These are phyloP conservation scores for Mycena leptocephala DNA, from an alignment of 768 basidiomycete species.

Conservation along the genomic window DNA sequence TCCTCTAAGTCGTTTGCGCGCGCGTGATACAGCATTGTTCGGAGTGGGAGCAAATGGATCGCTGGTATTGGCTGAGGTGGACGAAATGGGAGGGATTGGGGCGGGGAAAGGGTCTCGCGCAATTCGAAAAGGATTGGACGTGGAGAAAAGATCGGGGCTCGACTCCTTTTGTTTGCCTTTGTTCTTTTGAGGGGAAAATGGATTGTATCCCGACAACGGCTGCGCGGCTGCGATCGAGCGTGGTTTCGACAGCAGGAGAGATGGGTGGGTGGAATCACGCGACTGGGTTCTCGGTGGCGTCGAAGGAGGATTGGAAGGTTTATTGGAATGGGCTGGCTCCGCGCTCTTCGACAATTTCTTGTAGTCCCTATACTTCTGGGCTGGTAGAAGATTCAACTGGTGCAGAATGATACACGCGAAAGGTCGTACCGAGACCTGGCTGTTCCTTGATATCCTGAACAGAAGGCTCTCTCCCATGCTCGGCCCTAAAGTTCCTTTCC, in stretches of 20 bases:
- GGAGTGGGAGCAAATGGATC: conserved; percentile 48
- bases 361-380: conserved; percentile 87
- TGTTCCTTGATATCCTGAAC: conserved; percentile 80
- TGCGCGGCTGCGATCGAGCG: conserved; percentile 68
- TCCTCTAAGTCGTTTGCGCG: conserved; percentile 86
- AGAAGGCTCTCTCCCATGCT: conserved; percentile 72
- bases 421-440: conserved; percentile 73
- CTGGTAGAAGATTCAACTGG: conserved; percentile 55
- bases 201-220: conserved; percentile 76
- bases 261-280: conserved; percentile 50
- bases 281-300: conserved; percentile 54
- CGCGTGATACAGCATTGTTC: conserved; percentile 71
- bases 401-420: neutral
- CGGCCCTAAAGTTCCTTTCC: conserved; percentile 78
- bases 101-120: conserved; percentile 49
- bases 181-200: conserved; percentile 86
- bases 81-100: conserved; percentile 56
- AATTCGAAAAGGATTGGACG: conserved; percentile 61
- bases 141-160: conserved; percentile 37
- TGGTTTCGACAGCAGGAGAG: conserved; percentile 63
- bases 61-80: conserved; percentile 39
- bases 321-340: conserved; percentile 31
- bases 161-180: conserved; percentile 61
- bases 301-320: conserved; percentile 47
- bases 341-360: conserved; percentile 78